These are phyloP conservation scores for Lactifluus pinguis DNA, from an alignment of 768 basidiomycete genomes.

Conservation along the genomic window DNA sequence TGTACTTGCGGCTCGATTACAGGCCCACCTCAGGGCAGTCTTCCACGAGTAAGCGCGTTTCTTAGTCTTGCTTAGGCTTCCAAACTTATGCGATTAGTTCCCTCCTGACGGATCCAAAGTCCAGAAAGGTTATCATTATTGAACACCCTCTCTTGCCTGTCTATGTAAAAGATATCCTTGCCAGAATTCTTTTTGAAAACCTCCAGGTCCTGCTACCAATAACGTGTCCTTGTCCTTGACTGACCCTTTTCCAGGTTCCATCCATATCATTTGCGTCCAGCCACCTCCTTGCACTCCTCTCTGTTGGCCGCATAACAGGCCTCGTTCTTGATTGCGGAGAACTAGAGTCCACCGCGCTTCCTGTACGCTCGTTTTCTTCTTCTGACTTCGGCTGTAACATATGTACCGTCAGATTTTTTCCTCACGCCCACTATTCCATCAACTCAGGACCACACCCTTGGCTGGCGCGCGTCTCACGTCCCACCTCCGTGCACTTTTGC, in stretches of 20 bases:
- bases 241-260: slow-evolving; percentile 53
- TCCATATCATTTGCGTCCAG: slow-evolving; percentile 90
- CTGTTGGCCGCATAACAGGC: slow-evolving; percentile 84
- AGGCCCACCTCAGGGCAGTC: slow-evolving; percentile 61
- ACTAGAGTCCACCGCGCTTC: slow-evolving; percentile 80
- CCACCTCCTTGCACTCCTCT: slow-evolving; percentile 75
- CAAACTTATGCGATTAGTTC: slow-evolving; percentile 43
- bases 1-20: slow-evolving; percentile 59
- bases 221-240: background rate
- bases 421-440: slow-evolving; percentile 77
- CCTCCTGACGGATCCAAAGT: slow-evolving; percentile 88
- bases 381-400: background rate
- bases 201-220: slow-evolving; percentile 48
- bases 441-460: slow-evolving; percentile 74
- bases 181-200: slow-evolving; percentile 82
- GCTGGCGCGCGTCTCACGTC: slow-evolving; percentile 77
- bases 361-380: slow-evolving; percentile 42
- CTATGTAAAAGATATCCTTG: slow-evolving; percentile 81
- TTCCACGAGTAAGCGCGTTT: slow-evolving; percentile 66
- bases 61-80: slow-evolving; percentile 17
- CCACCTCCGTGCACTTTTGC: slow-evolving; percentile 73
- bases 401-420: slow-evolving; percentile 65
- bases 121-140: slow-evolving; percentile 86
- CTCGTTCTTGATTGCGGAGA: slow-evolving; percentile 91
- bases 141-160: slow-evolving; percentile 85